Base-by-base conservation (phyloP, 2,329 filamentous ascomycete species). In the Fusarium multiceps region DNA sequence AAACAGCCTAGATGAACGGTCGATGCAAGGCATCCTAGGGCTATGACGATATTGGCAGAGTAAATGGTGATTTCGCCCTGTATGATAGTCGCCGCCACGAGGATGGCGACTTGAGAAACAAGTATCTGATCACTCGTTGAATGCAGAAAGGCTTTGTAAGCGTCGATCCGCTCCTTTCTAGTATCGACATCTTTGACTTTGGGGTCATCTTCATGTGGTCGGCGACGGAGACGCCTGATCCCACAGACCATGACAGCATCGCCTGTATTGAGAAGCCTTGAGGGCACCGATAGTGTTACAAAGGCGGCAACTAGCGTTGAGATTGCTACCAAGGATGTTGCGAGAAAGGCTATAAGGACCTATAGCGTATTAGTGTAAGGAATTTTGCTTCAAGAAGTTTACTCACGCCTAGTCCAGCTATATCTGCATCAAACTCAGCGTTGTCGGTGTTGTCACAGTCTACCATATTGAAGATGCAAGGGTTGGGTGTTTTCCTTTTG, bases 331-430 rank as follows among this genome's bases (percentile, higher is more conserved):
- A 37, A 13, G 1, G 59, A 63, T 7, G 59, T 63, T 3, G 43
- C 3, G 1, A 63, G 28, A 3, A 61, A 63, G 10, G 59, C 59
- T 7, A 27, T 32, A 2, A 55, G 10, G 2, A 62, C 59, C 56
- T 63, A 7, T 2, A 8, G 3, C 2, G 0, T 2, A 3, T 32
- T 1, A 48, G 16, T 12, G 20, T 32, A 3, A 4, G 4, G 10
- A 1, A 0, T 0, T 6, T 20, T 16, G 4, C 6, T 6, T 18
- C 3, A 5, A 3, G 16, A 2, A 23, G 4, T 1, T 14, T 0
- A 47, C 27, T n/a, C 8, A 63, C 60, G 18, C 60, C 57, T 7
- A 42, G 20, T 4, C 57, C 60, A 13, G 60, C 60, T 13, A 63
- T 48, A 2, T 63, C 60, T 5, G 60, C 42, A 3, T 63, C 60